Evolutionary conservation across 2,329 filamentous ascomycete genomes (phyloP).

Genomic region (Beauveria scarabaeidicola): DNA sequence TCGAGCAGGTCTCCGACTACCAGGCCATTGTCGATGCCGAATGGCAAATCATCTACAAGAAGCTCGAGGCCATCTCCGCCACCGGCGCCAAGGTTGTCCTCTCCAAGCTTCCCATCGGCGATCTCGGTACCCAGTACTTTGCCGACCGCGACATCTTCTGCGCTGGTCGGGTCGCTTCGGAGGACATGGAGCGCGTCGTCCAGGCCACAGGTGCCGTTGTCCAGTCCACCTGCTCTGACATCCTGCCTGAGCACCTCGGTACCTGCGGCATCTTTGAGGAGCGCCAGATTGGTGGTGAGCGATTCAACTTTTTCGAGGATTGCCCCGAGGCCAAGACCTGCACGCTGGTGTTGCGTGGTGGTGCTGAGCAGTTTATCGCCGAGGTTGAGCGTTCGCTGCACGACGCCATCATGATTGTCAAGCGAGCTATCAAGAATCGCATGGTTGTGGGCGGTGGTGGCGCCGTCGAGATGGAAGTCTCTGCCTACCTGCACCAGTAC

Average conservation of each 20-base stretch:
- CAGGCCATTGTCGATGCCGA: slow-evolving; percentile 98
- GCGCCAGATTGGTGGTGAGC: slow-evolving; percentile 92
- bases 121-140: slow-evolving; percentile 95
- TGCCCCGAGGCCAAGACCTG: slow-evolving; percentile 95
- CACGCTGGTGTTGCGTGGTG: slow-evolving; percentile 88
- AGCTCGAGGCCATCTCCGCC: slow-evolving; percentile 89
- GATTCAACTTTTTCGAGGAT: slow-evolving; percentile 97
- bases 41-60: slow-evolving; percentile 99
- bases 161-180: slow-evolving; percentile 80
- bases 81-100: slow-evolving; percentile 96
- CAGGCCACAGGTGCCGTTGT: slow-evolving; percentile 87
- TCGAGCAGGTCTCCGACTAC: slow-evolving; percentile 98
- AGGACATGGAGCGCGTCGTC: slow-evolving; percentile 93
- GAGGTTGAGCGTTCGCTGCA: slow-evolving; percentile 96
- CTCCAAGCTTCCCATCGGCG: slow-evolving; percentile 93
- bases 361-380: slow-evolving; percentile 97
- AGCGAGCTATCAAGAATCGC: slow-evolving; percentile 91
- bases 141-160: slow-evolving; percentile 98
- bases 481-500: slow-evolving; percentile 83
- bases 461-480: slow-evolving; percentile 93
- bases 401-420: slow-evolving; percentile 99
- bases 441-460: slow-evolving; percentile 93
- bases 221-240: slow-evolving; percentile 95
- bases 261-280: slow-evolving; percentile 89
- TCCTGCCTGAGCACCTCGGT: slow-evolving; percentile 79